Conservation (phyloP, 306 rosid species). For the Aeschynomene evenia region DNA sequence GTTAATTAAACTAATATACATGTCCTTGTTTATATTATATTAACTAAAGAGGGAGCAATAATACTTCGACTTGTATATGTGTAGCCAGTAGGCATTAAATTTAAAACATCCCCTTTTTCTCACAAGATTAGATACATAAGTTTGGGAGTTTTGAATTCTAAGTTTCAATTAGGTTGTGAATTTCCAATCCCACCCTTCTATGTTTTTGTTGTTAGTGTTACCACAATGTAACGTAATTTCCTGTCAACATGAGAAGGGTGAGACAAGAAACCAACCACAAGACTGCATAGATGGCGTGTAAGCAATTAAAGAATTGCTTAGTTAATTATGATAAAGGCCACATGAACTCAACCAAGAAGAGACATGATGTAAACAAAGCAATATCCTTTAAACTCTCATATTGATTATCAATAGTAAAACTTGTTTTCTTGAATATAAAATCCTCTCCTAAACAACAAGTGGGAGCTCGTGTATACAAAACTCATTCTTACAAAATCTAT, state of each 20-base stretch:
- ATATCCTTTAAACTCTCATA: constrained; percentile 7
- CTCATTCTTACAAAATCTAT: constrained; percentile 30
- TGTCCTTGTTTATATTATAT: too few relatives aligned
- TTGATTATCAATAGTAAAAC: background rate
- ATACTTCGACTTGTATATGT: too few relatives aligned
- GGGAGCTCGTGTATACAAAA: constrained; percentile 22
- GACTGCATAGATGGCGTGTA: background rate
- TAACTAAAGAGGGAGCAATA: too few relatives aligned
- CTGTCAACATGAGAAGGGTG: background rate
- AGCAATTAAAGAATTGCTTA: constrained; percentile 3
- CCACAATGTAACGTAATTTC: background rate
- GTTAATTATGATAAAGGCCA: background rate
- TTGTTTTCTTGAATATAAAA: background rate
- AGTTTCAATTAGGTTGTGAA: background rate
- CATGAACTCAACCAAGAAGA: background rate
- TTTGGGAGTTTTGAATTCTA: background rate
- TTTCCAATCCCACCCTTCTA: background rate
- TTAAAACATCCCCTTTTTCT: too few relatives aligned
- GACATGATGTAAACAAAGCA: constrained; percentile 7
- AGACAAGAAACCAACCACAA: background rate
- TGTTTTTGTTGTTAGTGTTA: background rate
- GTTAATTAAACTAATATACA: too few relatives aligned
- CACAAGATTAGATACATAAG: background rate
- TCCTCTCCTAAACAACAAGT: constrained; percentile 27
- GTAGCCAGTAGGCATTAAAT: too few relatives aligned